Base-by-base conservation (phyloP, 257 asterid species). In the Ilex asprella region DNA sequence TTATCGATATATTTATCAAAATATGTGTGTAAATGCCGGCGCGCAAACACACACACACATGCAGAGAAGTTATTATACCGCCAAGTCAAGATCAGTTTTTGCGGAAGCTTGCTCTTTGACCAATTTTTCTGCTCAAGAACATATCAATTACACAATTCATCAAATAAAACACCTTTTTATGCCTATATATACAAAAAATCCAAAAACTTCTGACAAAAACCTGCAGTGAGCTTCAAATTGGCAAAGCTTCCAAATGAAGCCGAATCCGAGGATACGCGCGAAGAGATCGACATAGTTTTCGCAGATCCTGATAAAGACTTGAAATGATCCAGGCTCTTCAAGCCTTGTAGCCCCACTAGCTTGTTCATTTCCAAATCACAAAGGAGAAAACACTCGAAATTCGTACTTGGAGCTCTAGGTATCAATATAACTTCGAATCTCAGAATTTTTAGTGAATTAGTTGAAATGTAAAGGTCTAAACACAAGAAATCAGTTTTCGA, bases 101-200 rank as follows among this genome's bases (percentile, higher is more conserved):
- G 95, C 86, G 47, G 97, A 87, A 73, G 97, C 97, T 77, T 93
- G 99, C 70, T 89, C 97, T 76, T 81, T 85, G 66, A 93, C 90
- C 78, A 93, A 75, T 81, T 89, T 93, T 78, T 93, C 99, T 93
- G 82, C 10, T 46, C 15, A 44, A 63, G 61, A 47, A 15, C 14
- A 41, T 67, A 49, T 31, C 59, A 58, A 64, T 43, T 29, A 46
- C 46, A 35, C 16, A 70, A 64, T 41, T 62, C 27, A 49, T 72
- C 62, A 68, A 32, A 43, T 46, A 29, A 55, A 51, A 39, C 31
- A 49, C 39, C 52, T 41, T 21, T 21, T 13, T 46, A 49, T 27
- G 15, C 2, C 66, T 60, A 35, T 49, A 31, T n/a, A 16, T 1
- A 32, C 50, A 65, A 35, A 16, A 43, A 52, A 62, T 58, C 57